Base-by-base conservation (phyloP, 1,284 basidiomycete species). In the Rugiboletus extremiorientalis region DNA sequence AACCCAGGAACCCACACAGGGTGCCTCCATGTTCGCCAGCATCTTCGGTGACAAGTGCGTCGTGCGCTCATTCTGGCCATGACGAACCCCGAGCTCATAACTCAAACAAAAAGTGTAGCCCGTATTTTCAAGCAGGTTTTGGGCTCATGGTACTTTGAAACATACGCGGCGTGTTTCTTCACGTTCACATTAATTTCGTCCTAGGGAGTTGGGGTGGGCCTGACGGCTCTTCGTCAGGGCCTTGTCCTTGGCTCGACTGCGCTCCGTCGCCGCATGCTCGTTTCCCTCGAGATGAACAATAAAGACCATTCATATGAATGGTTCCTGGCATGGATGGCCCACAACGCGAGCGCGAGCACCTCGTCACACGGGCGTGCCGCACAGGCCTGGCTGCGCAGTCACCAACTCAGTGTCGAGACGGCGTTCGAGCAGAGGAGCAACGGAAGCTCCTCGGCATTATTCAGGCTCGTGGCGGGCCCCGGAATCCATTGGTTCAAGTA, bases 281-380 rank as follows among this genome's bases (percentile, higher is more conserved):
- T 99, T 43, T 91, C 94, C 8, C 84, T 99, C 47, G 97, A 99
- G 76, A 95, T 99, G 64, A 94, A 93, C 50, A 98, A 96, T 66
- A 94, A 96, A 69, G 97, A 99, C 72, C 88, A 85, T 30, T 83
- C 96, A 4, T 98, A 99, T 73, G 90, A 94, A 37, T 99, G 97
- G 96, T 96, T 99, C 73, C 85, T 99, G 31, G 82, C 91, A 60
- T 99, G 97, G 97, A 94, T 99, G 92, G 88, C 94, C 5, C 83
- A 82, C 57, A 83, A 85, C 65, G 73, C 82, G 42, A 31, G 31
- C n/a, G n/a, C n/a, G n/a, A 69, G 69, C 59, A 60, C 73, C 47
- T 59, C 77, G 10, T 70, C 74, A 63, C 72, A 74, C 67, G 60
- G 61, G 54, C 63, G 58, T 55, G 57, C 54, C 63, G 58, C 60